Evolutionary conservation across 352 stramenopile genomes (phyloP).

Genomic region (Phytopythium helicoides): DNA sequence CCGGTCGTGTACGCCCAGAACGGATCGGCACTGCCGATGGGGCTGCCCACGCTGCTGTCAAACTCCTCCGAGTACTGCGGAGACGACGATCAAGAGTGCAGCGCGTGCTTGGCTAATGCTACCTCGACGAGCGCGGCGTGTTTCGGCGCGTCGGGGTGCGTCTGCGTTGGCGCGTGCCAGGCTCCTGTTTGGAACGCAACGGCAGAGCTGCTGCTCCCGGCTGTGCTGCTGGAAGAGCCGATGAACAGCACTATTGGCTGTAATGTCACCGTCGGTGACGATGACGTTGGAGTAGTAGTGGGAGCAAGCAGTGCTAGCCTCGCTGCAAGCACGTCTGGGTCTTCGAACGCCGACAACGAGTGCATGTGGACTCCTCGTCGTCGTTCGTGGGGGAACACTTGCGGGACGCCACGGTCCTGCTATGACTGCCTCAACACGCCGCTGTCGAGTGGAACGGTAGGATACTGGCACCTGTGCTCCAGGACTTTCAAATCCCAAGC

Average conservation of each 20-base stretch:
- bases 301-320: not conserved
- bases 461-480: no score
- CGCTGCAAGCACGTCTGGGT: no score
- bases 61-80: constrained; percentile 40
- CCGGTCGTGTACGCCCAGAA: constrained; percentile 7
- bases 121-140: constrained; percentile 21
- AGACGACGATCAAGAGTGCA: constrained; percentile 31
- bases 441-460: constrained; percentile 17
- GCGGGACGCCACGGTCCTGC: constrained; percentile 26
- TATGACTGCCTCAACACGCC: constrained; percentile 36
- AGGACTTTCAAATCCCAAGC: not conserved
- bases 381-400: constrained; percentile 5
- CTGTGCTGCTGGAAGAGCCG: constrained; percentile 1
- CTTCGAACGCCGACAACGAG: constrained; percentile 16
- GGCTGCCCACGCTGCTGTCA: not conserved
- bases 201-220: constrained; percentile 11
- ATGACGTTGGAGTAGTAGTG: not conserved
- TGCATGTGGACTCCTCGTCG: constrained; percentile 35
- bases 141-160: constrained; percentile 19
- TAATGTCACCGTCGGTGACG: not conserved
- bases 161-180: constrained; percentile 38
- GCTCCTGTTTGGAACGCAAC: constrained; percentile 19
- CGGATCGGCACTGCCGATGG: not conserved
- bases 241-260: constrained; percentile 13
- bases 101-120: constrained; percentile 16